Conservation (phyloP, 352 stramenopile genomes). For the Phytophthora citrophthora region DNA sequence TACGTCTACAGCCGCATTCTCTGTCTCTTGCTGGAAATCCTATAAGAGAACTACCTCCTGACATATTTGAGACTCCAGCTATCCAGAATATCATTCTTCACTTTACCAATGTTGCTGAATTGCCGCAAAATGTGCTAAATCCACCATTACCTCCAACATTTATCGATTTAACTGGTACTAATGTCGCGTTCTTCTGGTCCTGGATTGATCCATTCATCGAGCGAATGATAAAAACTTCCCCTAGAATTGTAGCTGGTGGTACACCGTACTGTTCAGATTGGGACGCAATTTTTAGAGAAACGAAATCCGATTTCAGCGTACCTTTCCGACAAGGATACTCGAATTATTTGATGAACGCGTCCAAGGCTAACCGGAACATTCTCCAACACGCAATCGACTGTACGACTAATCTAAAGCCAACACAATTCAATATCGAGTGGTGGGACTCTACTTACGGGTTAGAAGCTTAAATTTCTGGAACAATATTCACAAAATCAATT, state of each 20-base stretch:
- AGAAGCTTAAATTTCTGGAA: no score
- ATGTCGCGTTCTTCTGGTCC: slow-evolving; percentile 21
- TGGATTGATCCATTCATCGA: slow-evolving; percentile 17
- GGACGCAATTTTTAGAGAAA: slow-evolving; percentile 7
- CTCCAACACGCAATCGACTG: slow-evolving; percentile 4
- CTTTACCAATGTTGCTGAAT: neutral
- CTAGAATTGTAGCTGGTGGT: neutral
- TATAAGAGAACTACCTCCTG: neutral
- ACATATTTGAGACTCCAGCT: slow-evolving; percentile 1
- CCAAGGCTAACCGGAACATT: slow-evolving; percentile 9
- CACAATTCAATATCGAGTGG: slow-evolving; percentile 1
- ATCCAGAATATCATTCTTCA: slow-evolving; percentile 4
- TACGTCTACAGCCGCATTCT: slow-evolving; percentile 2
- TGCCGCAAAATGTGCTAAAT: slow-evolving; percentile 9
- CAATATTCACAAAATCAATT: no score
- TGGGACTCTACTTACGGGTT: neutral
- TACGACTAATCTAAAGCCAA: neutral
- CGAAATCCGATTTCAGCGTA: neutral
- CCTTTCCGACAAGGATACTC: neutral
- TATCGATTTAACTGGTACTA: slow-evolving; percentile 9
- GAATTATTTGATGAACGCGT: slow-evolving; percentile 12
- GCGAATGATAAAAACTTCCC: neutral
- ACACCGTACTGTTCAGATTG: slow-evolving; percentile 12
- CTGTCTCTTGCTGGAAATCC: slow-evolving; percentile 6
- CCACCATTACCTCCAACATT: neutral